These are phyloP conservation scores for Populus nigra DNA, from an alignment of 345 rosid species.

Conservation along the genomic window DNA sequence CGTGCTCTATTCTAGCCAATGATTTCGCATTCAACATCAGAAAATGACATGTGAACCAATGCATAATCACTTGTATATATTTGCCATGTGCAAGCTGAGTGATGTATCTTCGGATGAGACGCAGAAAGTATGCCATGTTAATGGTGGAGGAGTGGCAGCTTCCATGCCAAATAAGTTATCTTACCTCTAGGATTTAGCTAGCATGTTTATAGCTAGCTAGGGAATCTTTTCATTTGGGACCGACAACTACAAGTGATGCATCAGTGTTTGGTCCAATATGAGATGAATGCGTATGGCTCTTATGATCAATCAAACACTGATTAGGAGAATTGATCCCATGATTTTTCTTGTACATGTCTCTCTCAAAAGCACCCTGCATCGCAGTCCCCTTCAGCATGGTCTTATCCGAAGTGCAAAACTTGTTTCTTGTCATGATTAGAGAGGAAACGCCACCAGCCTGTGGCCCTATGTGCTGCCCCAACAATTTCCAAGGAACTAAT, in stretches of 20 bases:
- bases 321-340: neutral
- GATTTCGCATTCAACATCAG: neutral
- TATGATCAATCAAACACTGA: no score
- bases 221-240: no score
- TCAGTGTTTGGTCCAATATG: no score
- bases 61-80: neutral
- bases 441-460: neutral
- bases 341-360: neutral
- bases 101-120: neutral
- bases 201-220: no score
- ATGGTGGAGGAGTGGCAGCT: neutral
- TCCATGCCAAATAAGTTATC: neutral
- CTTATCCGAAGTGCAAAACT: no score
- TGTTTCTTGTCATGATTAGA: no score
- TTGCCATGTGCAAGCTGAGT: slow-evolving; percentile 7
- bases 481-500: neutral
- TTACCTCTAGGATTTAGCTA: neutral
- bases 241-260: no score
- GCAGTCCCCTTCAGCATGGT: no score
- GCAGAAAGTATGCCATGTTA: neutral
- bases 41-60: neutral
- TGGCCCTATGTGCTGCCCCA: neutral
- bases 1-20: neutral
- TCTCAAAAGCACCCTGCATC: no score
- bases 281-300: no score